Evolutionary conservation across 192 early-diverging fungal genomes (phyloP).

Genomic region (Mortierella hygrophila): DNA sequence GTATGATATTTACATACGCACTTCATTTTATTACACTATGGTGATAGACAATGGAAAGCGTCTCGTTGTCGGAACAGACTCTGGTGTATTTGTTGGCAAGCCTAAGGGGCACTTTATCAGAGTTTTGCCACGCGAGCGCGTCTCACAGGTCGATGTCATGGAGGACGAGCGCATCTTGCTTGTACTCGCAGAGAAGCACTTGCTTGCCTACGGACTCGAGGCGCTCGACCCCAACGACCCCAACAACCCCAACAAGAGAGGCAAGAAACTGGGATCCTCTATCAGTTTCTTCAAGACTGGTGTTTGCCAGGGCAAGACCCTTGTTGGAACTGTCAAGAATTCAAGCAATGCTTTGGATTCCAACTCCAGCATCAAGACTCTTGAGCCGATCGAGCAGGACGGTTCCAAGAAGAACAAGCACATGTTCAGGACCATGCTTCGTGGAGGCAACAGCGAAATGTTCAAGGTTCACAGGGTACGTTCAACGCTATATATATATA

Average conservation of each 20-base stretch:
- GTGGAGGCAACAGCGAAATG: conserved; percentile 51
- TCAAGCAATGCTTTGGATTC: conserved; percentile 48
- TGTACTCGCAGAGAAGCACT: conserved; percentile 81
- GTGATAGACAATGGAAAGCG: conserved; percentile 69
- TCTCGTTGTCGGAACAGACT: conserved; percentile 88
- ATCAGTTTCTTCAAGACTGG: conserved; percentile 68
- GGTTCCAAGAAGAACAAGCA: conserved; percentile 55
- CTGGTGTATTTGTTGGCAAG: conserved; percentile 83
- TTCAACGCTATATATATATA: background rate
- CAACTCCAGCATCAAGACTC: conserved; percentile 55
- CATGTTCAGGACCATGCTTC: conserved; percentile 36
- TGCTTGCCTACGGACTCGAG: conserved; percentile 82
- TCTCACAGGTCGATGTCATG: conserved; percentile 90
- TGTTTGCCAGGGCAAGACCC: conserved; percentile 49
- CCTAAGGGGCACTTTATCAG: conserved; percentile 63
- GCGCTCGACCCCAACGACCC: conserved; percentile 77
- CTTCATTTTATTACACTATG: background rate
- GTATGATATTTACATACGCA: background rate
- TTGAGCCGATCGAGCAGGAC: conserved; percentile 60
- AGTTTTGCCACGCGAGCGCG: conserved; percentile 78
- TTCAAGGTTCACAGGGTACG: conserved; percentile 71
- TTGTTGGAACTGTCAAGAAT: conserved; percentile 57
- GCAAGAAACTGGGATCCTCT: conserved; percentile 59
- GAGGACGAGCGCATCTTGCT: conserved; percentile 85
- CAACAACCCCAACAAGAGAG: conserved; percentile 61